Conservation (phyloP, 495 filamentous ascomycete species). For the Niebla homalea region DNA sequence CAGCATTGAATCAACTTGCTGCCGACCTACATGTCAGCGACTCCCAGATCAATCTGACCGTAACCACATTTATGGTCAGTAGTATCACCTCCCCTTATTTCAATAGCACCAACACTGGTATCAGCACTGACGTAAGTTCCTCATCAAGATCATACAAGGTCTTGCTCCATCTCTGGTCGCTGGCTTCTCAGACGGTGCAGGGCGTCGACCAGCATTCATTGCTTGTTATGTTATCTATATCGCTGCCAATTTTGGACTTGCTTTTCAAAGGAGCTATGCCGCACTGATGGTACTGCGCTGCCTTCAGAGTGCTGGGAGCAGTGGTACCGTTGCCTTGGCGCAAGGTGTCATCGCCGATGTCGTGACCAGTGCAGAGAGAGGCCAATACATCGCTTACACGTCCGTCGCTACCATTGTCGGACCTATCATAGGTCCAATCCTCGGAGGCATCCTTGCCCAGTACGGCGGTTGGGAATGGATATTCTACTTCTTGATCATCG, state of each 20-base stretch:
- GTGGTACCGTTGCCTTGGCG: slow-evolving; percentile 30
- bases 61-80: slow-evolving; percentile 37
- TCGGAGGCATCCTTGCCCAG: slow-evolving; percentile 34
- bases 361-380: slow-evolving; percentile 32
- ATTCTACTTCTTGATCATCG: slow-evolving; percentile 37
- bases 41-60: slow-evolving; percentile 34
- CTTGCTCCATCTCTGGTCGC: slow-evolving; percentile 31
- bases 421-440: slow-evolving; percentile 30
- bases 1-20: slow-evolving; percentile 30
- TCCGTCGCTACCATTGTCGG: slow-evolving; percentile 27
- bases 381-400: slow-evolving; percentile 30
- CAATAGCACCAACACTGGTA: background rate
- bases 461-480: slow-evolving; percentile 35
- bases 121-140: background rate
- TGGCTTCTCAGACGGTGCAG: slow-evolving; percentile 27
- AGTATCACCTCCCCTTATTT: background rate
- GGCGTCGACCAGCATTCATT: slow-evolving; percentile 29
- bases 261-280: slow-evolving; percentile 26
- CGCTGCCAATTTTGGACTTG: slow-evolving; percentile 28
- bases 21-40: slow-evolving; percentile 26
- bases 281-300: slow-evolving; percentile 27
- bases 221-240: slow-evolving; percentile 28
- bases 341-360: slow-evolving; percentile 35
- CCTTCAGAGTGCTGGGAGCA: slow-evolving; percentile 29
- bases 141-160: slow-evolving; percentile 29